phyloP scores from a whole-genome alignment of 176 grass and related monocot genomes.

The Triticum monococcum region DNA sequence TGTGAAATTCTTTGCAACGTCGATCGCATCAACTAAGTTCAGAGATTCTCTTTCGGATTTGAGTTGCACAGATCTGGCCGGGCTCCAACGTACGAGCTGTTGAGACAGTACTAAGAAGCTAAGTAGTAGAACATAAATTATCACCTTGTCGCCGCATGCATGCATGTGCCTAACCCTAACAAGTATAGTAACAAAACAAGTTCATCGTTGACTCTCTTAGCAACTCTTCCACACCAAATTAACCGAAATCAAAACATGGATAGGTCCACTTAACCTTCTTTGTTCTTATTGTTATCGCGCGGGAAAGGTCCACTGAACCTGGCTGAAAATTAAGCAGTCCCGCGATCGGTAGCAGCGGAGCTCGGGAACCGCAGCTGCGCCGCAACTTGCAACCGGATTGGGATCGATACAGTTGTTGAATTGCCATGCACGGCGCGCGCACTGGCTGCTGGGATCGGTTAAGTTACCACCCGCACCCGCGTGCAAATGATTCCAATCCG shows the following conservation, averaged over 20 bases:
- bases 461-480: neutral
- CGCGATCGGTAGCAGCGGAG: neutral
- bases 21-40: neutral
- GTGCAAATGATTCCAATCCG: neutral
- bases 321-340: too few species aligned
- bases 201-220: neutral
- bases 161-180: neutral
- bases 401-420: too few species aligned
- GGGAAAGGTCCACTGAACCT: constrained; percentile 14
- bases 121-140: neutral
- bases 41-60: neutral
- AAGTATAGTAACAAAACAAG: neutral
- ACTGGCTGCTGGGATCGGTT: neutral
- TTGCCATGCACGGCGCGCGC: neutral
- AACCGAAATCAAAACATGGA: neutral
- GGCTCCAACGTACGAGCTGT: neutral
- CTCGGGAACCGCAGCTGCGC: neutral
- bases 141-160: neutral
- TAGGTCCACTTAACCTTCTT: constrained; percentile 1
- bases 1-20: neutral
- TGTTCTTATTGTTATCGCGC: too few species aligned
- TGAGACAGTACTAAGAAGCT: neutral
- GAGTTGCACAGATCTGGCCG: neutral
- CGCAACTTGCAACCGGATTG: neutral
- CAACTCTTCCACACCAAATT: neutral